Evolutionary conservation across 2,329 filamentous ascomycete species (phyloP).

Genomic region (Aspergillus sojae): DNA sequence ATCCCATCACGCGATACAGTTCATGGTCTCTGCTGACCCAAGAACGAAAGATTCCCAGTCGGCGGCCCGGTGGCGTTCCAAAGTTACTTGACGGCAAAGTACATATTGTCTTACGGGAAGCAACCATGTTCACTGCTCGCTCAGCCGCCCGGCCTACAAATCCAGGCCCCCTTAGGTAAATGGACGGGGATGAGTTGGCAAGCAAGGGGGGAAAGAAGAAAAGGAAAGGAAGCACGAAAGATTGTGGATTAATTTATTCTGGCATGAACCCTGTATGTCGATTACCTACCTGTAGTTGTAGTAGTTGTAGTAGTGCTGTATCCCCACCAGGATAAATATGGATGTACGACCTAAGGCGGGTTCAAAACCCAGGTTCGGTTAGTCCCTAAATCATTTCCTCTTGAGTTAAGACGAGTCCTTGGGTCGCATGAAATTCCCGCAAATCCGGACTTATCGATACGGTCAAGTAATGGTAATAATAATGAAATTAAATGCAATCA

Average conservation of each 20-base stretch:
- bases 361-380: not conserved
- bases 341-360: slow-evolving; percentile 1
- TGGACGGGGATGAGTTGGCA: not conserved
- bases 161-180: not conserved
- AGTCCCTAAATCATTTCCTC: not conserved
- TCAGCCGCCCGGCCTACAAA: not conserved
- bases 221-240: not conserved
- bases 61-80: not conserved
- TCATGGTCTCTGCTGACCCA: not conserved
- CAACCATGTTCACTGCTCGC: not conserved
- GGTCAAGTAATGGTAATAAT: slow-evolving; percentile 11
- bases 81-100: not conserved
- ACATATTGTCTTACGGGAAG: not conserved
- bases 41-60: not conserved
- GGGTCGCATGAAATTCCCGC: slow-evolving; percentile 11
- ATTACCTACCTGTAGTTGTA: not conserved
- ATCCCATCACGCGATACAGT: not conserved
- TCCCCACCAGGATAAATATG: not conserved
- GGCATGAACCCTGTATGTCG: not conserved
- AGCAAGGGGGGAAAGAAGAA: not conserved
- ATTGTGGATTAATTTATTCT: not conserved
- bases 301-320: too few relatives aligned
- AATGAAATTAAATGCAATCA: slow-evolving; percentile 2
- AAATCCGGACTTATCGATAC: slow-evolving; percentile 11
- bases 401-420: not conserved